Conservation (phyloP, 169 alveolate genomes). For the Haemoproteus tartakovskyi region DNA sequence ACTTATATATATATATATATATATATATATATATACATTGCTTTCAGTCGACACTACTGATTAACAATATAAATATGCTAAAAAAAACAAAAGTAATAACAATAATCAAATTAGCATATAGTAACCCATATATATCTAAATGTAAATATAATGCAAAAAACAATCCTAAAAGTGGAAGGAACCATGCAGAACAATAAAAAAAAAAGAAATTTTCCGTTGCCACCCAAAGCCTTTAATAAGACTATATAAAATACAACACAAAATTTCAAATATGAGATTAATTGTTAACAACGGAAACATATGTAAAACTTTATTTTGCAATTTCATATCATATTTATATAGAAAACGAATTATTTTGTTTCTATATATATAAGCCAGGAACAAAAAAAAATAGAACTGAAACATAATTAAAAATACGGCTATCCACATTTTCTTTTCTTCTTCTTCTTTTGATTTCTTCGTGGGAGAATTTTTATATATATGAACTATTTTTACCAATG, state of each 20-base stretch:
- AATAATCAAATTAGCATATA: slow-evolving; percentile 19
- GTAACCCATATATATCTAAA: slow-evolving; percentile 25
- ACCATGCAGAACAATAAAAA: slow-evolving; percentile 2
- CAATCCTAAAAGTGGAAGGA: slow-evolving; percentile 13
- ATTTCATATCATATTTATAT: not conserved
- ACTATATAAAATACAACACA: slow-evolving; percentile 11
- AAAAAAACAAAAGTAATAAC: too few species aligned
- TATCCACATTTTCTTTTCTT: not conserved
- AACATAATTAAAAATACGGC: slow-evolving; percentile 2
- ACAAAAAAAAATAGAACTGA: not conserved
- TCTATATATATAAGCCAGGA: not conserved
- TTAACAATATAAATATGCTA: too few species aligned
- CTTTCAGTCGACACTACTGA: too few species aligned
- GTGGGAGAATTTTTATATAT: slow-evolving; percentile 6
- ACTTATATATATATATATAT: too few species aligned
- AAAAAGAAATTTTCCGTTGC: slow-evolving; percentile 14
- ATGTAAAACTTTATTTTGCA: not conserved
- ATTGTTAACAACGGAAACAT: not conserved
- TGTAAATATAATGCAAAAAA: not conserved
- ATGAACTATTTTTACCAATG: slow-evolving; percentile 1
- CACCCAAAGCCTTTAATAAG: slow-evolving; percentile 22
- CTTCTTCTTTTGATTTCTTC: not conserved
- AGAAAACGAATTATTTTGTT: slow-evolving; percentile 9
- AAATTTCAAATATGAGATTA: slow-evolving; percentile 1
- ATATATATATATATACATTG: too few species aligned